Evolutionary conservation across 306 rosid genomes (phyloP).

Genomic region (Cucurbita ficifolia): DNA sequence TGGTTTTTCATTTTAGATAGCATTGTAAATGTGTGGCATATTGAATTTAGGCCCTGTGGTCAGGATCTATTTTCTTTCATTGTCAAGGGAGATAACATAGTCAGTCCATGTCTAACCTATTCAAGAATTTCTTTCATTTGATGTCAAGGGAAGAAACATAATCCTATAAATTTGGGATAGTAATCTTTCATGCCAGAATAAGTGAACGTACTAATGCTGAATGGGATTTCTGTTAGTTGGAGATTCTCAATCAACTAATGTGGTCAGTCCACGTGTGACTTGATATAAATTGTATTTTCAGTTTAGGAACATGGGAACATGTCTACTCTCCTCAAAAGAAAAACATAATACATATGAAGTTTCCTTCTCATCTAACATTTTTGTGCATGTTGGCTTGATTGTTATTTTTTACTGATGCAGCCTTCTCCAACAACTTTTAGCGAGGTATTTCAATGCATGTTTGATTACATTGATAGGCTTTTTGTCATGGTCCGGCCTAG

Average conservation of each 20-base stretch:
- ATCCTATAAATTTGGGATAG: not conserved
- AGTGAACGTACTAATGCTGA: not conserved
- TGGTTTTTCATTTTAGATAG: not conserved
- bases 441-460: conserved; percentile 91
- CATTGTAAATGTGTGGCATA: not conserved
- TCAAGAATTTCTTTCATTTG: not conserved
- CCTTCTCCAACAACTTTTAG: conserved; percentile 69
- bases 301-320: not conserved
- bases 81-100: not conserved
- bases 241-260: not conserved
- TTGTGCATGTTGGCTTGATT: not conserved
- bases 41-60: not conserved
- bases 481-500: conserved; percentile 92
- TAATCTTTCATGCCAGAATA: not conserved
- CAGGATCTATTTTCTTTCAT: not conserved
- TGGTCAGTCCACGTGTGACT: not conserved
- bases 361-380: not conserved
- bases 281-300: not conserved
- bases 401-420: conserved; percentile 27
- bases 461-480: conserved; percentile 84
- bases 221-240: not conserved
- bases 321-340: not conserved
- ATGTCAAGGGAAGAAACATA: not conserved
- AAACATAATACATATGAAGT: not conserved
- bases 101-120: not conserved